Conservation (phyloP, 495 filamentous ascomycete species). For the Penicillium silybi region DNA sequence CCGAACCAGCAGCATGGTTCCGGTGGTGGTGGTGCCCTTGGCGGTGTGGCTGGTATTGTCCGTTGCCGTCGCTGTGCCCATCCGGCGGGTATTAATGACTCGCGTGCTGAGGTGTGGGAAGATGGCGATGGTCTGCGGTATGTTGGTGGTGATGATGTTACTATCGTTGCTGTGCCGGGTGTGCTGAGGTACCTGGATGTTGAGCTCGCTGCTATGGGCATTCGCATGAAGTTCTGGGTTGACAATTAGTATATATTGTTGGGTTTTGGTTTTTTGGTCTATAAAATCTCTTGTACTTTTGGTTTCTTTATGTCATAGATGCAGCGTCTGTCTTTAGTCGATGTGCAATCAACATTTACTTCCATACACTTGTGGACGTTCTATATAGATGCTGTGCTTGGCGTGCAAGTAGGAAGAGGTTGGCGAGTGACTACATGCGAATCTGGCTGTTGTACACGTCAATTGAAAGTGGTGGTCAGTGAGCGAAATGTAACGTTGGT, state of each 20-base stretch:
- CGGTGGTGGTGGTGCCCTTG: conserved; percentile 18
- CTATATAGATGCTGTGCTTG: no score
- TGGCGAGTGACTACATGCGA: neutral
- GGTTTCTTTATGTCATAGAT: conserved; percentile 28
- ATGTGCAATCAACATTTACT: neutral
- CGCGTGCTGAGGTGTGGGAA: conserved; percentile 78
- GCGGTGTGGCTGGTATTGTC: conserved; percentile 61
- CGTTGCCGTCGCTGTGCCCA: conserved; percentile 81
- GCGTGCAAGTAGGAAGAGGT: no score
- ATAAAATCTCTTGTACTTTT: conserved; percentile 15
- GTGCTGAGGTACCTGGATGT: conserved; percentile 92
- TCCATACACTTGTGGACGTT: no score
- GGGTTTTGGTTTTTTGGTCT: conserved; percentile 9
- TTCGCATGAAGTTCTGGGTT: conserved; percentile 84
- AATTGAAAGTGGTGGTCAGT: neutral
- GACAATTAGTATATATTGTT: conserved; percentile 31
- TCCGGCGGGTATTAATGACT: conserved; percentile 57
- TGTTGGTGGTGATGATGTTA: conserved; percentile 85
- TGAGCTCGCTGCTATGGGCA: conserved; percentile 89
- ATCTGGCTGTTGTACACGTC: neutral
- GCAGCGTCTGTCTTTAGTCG: conserved; percentile 19
- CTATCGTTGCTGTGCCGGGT: conserved; percentile 85
- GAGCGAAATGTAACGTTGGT: neutral
- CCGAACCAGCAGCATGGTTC: conserved; percentile 25
- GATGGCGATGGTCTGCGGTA: conserved; percentile 78